Evolutionary conservation across 306 rosid species (phyloP).

Genomic region (Luffa aegyptiaca): DNA sequence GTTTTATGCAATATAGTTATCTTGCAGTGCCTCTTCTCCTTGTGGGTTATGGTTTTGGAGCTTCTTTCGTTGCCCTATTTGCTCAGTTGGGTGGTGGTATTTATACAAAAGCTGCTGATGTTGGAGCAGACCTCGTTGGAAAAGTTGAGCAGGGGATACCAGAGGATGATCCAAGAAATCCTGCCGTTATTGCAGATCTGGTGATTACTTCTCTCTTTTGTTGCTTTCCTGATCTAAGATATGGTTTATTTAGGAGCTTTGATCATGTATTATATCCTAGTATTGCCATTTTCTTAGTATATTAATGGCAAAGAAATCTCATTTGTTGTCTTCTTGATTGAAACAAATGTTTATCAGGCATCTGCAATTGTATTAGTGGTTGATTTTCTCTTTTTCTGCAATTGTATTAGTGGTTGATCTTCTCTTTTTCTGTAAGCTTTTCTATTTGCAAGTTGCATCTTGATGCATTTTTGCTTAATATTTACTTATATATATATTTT

Average conservation of each 20-base stretch:
- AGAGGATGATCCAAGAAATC: constrained; percentile 98
- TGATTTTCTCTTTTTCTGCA: background rate
- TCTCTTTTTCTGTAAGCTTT: background rate
- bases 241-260: background rate
- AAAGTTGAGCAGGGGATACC: constrained; percentile 99
- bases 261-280: background rate
- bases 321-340: background rate
- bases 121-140: constrained; percentile 98
- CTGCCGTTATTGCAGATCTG: constrained; percentile 99
- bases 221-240: constrained; percentile 11
- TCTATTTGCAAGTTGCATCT: background rate
- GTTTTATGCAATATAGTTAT: constrained; percentile 15
- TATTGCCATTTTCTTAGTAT: background rate
- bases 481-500: background rate
- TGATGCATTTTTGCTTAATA: background rate
- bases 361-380: background rate
- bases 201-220: constrained; percentile 32
- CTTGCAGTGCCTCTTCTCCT: constrained; percentile 96
- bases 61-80: constrained; percentile 94
- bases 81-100: constrained; percentile 99
- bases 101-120: constrained; percentile 96
- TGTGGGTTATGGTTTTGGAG: constrained; percentile 97
- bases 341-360: background rate
- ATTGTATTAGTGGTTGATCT: background rate
- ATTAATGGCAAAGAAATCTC: background rate